These are phyloP conservation scores for Mucor lusitanicus DNA, from an alignment of 371 early-diverging fungal genomes.

Conservation along the genomic window DNA sequence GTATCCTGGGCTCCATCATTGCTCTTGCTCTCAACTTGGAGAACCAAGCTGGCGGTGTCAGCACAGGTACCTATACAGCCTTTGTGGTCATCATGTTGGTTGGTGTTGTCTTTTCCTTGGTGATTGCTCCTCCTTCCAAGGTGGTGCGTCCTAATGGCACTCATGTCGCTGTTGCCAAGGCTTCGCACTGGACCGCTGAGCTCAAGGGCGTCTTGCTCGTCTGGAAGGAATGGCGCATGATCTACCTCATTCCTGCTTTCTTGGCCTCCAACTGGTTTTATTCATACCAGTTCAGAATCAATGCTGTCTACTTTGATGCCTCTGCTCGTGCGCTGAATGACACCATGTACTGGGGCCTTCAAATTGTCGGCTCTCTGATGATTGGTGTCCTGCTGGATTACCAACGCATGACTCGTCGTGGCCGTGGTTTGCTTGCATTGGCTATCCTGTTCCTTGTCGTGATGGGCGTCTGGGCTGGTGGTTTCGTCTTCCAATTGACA, in stretches of 20 bases:
- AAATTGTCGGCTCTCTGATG: constrained; percentile 61
- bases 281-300: constrained; percentile 64
- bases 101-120: constrained; percentile 58
- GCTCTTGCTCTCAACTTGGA: constrained; percentile 67
- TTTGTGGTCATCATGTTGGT: constrained; percentile 68
- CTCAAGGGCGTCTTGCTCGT: constrained; percentile 57
- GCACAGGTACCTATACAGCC: constrained; percentile 63
- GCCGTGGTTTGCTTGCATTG: constrained; percentile 59
- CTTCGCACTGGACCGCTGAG: constrained; percentile 56
- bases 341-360: constrained; percentile 71
- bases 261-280: constrained; percentile 80
- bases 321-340: constrained; percentile 69
- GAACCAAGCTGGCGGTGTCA: constrained; percentile 44
- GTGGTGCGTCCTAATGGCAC: constrained; percentile 69
- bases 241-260: constrained; percentile 68
- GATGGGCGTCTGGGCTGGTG: constrained; percentile 65
- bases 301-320: constrained; percentile 55
- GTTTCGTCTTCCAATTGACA: constrained; percentile 58
- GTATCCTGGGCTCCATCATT: constrained; percentile 73
- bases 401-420: constrained; percentile 42
- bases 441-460: constrained; percentile 47
- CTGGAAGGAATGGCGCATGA: constrained; percentile 65
- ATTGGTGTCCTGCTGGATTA: constrained; percentile 64
- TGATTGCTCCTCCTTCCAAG: constrained; percentile 57
- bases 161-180: constrained; percentile 51